Evolutionary conservation across 164 flowering plant species (phyloP).

Genomic region (Annona cherimola): DNA sequence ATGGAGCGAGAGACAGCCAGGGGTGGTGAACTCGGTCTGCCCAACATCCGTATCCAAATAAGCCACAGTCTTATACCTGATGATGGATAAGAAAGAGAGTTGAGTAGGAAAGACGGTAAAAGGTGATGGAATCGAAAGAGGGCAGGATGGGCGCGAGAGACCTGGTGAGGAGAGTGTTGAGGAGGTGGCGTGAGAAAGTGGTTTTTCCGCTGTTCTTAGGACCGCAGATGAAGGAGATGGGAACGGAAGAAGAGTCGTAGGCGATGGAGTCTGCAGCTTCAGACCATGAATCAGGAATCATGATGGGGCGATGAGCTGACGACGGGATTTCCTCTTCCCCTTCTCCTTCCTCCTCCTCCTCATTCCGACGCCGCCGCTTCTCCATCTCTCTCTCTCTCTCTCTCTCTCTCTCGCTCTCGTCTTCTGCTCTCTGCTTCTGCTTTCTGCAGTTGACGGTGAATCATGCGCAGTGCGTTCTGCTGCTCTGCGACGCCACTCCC

Average conservation of each 20-base stretch:
- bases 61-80: constrained; percentile 68
- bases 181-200: constrained; percentile 77
- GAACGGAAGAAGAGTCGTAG: constrained; percentile 35
- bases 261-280: constrained; percentile 55
- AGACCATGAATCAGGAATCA: constrained; percentile 65
- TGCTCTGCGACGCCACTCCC: not conserved
- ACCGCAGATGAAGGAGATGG: constrained; percentile 66
- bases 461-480: not conserved
- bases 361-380: not conserved
- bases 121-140: not conserved
- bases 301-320: constrained; percentile 20
- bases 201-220: constrained; percentile 84
- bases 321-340: not conserved
- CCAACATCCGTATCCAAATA: constrained; percentile 97
- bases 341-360: constrained; percentile 2
- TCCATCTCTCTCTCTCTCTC: constrained; percentile 7
- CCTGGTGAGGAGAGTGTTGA: constrained; percentile 67
- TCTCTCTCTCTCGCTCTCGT: not conserved
- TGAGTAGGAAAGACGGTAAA: not conserved
- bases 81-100: not conserved
- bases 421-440: not conserved
- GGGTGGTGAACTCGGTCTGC: constrained; percentile 90
- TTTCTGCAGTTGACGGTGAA: too few relatives aligned
- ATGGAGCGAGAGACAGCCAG: constrained; percentile 79
- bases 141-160: constrained; percentile 2